Evolutionary conservation across 129 eudicot species (phyloP).

Genomic region (Centella asiatica): DNA sequence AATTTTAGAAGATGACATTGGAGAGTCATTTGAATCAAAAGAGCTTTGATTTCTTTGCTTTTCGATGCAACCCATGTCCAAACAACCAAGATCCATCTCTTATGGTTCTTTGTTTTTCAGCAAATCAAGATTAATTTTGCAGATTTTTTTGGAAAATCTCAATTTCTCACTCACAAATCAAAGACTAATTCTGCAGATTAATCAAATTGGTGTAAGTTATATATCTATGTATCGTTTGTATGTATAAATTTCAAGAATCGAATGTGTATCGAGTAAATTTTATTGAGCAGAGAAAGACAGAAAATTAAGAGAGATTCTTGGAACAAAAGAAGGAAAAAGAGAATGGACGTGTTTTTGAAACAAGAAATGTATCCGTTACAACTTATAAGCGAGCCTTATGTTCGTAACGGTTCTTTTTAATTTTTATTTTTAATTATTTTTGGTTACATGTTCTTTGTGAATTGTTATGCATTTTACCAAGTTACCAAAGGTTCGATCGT

Average conservation of each 20-base stretch:
- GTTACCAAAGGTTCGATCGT: no score
- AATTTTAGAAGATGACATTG: slow-evolving; percentile 35
- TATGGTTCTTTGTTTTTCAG: not conserved
- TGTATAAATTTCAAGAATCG: not conserved
- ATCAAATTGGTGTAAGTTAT: not conserved
- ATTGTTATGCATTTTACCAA: no score
- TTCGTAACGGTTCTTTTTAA: no score
- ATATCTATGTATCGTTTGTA: not conserved
- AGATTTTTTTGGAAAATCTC: no score
- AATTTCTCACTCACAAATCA: no score
- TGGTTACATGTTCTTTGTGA: no score
- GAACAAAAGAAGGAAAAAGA: no score
- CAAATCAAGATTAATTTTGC: not conserved
- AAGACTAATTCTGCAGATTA: slow-evolving; percentile 1
- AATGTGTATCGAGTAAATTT: not conserved
- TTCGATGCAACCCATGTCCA: slow-evolving; percentile 74
- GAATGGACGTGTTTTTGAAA: no score
- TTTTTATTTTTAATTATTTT: no score
- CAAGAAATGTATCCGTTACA: no score
- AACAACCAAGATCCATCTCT: slow-evolving; percentile 71
- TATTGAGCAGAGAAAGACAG: slow-evolving; percentile 9
- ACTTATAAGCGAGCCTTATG: no score
- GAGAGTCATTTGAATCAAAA: slow-evolving; percentile 30
- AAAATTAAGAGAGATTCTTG: no score
- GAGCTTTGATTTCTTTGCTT: slow-evolving; percentile 36